Evolutionary conservation across 1,139 yeast species (phyloP), one percentile per base, ranked within the genome.

Genomic region (Nakaseomyces delphensis): DNA sequence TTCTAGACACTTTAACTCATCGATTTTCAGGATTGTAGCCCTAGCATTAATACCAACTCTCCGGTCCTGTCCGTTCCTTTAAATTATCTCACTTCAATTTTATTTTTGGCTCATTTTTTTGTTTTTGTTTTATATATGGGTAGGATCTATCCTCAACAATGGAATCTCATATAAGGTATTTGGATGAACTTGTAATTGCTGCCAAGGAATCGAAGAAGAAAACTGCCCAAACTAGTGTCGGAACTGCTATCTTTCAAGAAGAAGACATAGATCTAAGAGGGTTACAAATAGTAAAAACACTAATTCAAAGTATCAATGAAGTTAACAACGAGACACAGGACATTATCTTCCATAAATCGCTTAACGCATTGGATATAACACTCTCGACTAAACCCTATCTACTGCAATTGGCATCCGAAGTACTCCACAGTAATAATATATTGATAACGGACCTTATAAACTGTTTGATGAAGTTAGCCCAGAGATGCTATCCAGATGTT

Each of bases 141-240:
- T n/a, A n/a, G n/a, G n/a, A n/a, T n/a, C 24, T 2, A 10, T 7
- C 19, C 33, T 14, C 33, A 4, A 31, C n/a, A 16, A 56, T 56
- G 60, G 60, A 56, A 19, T 43, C 56, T 13, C 54, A 56, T 35
- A 48, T 52, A 28, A 51, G 51, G 40, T 59, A 58, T 42, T 39
- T 59, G 23, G 61, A 59, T 40, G 64, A 59, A 38, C 43, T 59
- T 28, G 52, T 53, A 19, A 39, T 47, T 31, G 60, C 62, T 11
- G 51, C 59, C 16, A 50, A 45, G 35, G 57, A 50, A 15, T 51
- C 39, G 13, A 24, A 15, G 13, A 23, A 24, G 8, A 10, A n/a
- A 14, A 21, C 37, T 4, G 37, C n/a, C 15, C 27, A 20, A n/a
- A 33, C 28, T 9, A 23, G 37, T 14, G 19, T 21, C 6, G 37